Evolutionary conservation across 2,329 filamentous ascomycete genomes (phyloP), one percentile per base, ranked within the genome.

Genomic region (Fusarium austroafricanum): DNA sequence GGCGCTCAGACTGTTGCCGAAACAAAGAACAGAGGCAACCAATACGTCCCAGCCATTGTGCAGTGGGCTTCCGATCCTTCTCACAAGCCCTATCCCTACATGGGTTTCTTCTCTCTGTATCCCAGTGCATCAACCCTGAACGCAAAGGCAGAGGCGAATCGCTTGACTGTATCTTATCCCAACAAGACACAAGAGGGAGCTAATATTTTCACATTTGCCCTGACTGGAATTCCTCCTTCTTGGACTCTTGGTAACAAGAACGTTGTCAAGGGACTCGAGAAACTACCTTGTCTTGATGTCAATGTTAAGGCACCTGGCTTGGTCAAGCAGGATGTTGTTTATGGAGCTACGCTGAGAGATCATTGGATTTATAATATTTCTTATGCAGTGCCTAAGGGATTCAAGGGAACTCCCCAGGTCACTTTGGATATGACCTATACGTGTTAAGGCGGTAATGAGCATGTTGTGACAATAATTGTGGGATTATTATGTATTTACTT

Each of bases 311-410:
- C 58, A 3, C 58, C 58, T 0, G 58, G 58, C 6, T 2, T 61
- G 10, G 55, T 45, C 6, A 61, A 61, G 58, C 58, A 61, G 55
- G 58, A 61, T 35, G 80, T 82, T 1, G 69, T 74, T 5, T 83
- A 83, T 52, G 79, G 79, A 0, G 68, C 70, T 12, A 71, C 70
- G 10, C 70, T 84, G 44, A 76, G 79, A 40, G 75, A 82, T 49
- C 81, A 83, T 49, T 75, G 75, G 60, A 80, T 79, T 20, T 83
- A 83, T 35, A 84, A 84, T 38, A 76, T 84, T 26, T 83, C 81
- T 3, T 84, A 83, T 61, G 77, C 73, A 5, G 81, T 84, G 3
- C 81, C 81, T 1, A 62, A 63, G 1, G 76, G 71, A 4, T 83
- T 82, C 40, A 61, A 75, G 17, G 81, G 82, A 4, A 72, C 72